These are phyloP conservation scores for Arachnomyces sp. DNA, from an alignment of 2,329 filamentous ascomycete genomes.

Conservation along the genomic window DNA sequence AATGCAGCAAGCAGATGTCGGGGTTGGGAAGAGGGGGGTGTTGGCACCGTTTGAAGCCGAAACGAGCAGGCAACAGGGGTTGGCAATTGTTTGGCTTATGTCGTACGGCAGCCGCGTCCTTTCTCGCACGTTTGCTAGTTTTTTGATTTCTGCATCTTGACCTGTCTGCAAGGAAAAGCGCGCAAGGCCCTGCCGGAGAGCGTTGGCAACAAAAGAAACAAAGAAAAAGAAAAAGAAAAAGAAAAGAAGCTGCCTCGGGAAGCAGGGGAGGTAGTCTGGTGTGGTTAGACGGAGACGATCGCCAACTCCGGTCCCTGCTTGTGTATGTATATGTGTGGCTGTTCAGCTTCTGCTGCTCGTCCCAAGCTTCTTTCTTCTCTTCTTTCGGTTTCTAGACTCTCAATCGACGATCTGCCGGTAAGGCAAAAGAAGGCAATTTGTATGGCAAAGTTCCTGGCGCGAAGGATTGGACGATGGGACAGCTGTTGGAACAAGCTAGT, in stretches of 20 bases:
- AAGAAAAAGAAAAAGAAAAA: constrained; percentile 7
- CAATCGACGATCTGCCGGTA: no score
- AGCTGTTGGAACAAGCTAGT: no score
- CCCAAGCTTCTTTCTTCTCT: no score
- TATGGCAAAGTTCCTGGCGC: no score
- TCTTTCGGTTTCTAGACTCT: no score
- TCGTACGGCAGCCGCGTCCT: constrained; percentile 31
- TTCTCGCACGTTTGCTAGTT: constrained; percentile 28
- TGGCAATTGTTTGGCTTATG: constrained; percentile 17
- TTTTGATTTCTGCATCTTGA: constrained; percentile 40
- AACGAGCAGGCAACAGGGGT: constrained; percentile 26
- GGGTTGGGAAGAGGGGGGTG: constrained; percentile 19
- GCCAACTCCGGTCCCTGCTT: not conserved
- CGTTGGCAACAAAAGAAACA: constrained; percentile 22
- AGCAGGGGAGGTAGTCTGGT: constrained; percentile 1
- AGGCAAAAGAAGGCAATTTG: no score
- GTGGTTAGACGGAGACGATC: constrained; percentile 6
- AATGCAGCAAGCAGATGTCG: constrained; percentile 17
- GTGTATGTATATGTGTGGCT: no score
- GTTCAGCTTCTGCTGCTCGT: no score
- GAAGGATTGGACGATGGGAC: no score
- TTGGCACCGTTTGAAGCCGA: constrained; percentile 18
- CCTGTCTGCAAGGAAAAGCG: constrained; percentile 29
- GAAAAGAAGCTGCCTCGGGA: constrained; percentile 8
- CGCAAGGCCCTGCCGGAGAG: constrained; percentile 36